Evolutionary conservation across 1,284 basidiomycete species (phyloP).

Genomic region (Xanthoconium separans): DNA sequence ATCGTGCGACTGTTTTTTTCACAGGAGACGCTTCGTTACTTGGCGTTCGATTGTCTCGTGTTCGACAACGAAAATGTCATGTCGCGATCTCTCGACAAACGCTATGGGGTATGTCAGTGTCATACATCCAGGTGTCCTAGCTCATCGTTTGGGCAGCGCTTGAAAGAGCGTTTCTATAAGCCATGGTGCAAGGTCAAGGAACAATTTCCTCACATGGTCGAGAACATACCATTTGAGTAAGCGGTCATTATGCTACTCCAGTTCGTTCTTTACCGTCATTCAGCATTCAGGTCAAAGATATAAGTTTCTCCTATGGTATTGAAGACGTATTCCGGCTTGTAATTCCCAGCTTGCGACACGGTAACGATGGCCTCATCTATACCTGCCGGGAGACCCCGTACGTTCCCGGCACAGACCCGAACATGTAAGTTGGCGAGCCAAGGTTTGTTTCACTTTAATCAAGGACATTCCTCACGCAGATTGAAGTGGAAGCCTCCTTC

Average conservation of each 20-base stretch:
- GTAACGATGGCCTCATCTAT: slow-evolving; percentile 96
- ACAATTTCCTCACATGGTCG: slow-evolving; percentile 65
- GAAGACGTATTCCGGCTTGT: slow-evolving; percentile 83
- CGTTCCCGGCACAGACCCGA: slow-evolving; percentile 84
- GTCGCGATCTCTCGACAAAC: slow-evolving; percentile 76
- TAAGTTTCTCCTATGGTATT: slow-evolving; percentile 87
- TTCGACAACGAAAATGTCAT: slow-evolving; percentile 87
- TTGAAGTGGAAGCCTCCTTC: slow-evolving; percentile 99
- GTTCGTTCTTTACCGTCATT: slow-evolving; percentile 9
- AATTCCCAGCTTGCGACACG: slow-evolving; percentile 89
- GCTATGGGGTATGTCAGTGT: slow-evolving; percentile 76
- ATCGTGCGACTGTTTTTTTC: slow-evolving; percentile 10
- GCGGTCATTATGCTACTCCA: slow-evolving; percentile 30
- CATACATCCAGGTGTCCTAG: not conserved
- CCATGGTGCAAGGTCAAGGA: slow-evolving; percentile 75
- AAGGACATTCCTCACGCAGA: slow-evolving; percentile 41
- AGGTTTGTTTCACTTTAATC: not conserved
- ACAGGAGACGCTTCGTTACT: slow-evolving; percentile 77
- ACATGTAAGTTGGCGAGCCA: slow-evolving; percentile 81
- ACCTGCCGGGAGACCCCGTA: slow-evolving; percentile 89
- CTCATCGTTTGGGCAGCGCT: slow-evolving; percentile 52
- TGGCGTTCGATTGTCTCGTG: slow-evolving; percentile 94
- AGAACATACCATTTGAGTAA: slow-evolving; percentile 82
- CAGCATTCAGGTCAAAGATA: slow-evolving; percentile 86
- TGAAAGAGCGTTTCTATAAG: slow-evolving; percentile 80